Conservation (phyloP, 2,329 filamentous ascomycete genomes). For the Rugonectria rugulosa region DNA sequence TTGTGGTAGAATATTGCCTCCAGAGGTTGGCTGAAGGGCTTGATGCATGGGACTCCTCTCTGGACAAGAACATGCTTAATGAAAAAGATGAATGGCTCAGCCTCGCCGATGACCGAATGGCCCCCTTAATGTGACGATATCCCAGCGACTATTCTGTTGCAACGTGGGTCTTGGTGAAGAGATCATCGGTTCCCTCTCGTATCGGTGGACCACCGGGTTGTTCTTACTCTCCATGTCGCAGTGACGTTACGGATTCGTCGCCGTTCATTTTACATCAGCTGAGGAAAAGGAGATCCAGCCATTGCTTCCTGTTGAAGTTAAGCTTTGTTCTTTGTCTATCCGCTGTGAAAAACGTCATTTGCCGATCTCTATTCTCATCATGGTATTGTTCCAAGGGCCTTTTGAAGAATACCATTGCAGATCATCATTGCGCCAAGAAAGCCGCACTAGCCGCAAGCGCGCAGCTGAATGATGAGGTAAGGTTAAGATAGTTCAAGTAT, state of each 20-base stretch:
- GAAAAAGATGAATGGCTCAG: conserved; percentile 23
- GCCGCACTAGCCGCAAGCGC: conserved; percentile 29
- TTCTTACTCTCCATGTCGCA: conserved; percentile 11
- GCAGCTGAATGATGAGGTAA: background rate
- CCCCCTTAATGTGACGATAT: conserved; percentile 8
- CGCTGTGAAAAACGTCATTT: conserved; percentile 33
- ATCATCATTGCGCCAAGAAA: conserved; percentile 28
- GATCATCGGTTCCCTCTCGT: conserved; percentile 34
- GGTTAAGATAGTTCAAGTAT: background rate
- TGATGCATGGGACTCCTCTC: conserved; percentile 39
- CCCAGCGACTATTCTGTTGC: conserved; percentile 6
- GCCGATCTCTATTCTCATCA: conserved; percentile 30
- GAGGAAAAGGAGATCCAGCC: conserved; percentile 9
- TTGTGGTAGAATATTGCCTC: conserved; percentile 31
- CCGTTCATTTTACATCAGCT: conserved; percentile 5
- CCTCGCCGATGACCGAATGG: conserved; percentile 12
- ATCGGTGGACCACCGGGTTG: conserved; percentile 9
- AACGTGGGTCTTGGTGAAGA: conserved; percentile 14
- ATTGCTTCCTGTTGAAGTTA: conserved; percentile 15
- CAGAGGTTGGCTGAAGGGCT: conserved; percentile 29
- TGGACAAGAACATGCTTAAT: conserved; percentile 40
- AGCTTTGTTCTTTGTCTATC: conserved; percentile 4
- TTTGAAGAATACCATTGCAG: conserved; percentile 30
- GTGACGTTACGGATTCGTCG: conserved; percentile 31
- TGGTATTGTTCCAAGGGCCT: conserved; percentile 17